Percentiles rank a stretch among this genome's conserved stretches.
Evolutionary conservation across 306 rosid genomes (phyloP).

Genomic region (Prunus kanzakura): DNA sequence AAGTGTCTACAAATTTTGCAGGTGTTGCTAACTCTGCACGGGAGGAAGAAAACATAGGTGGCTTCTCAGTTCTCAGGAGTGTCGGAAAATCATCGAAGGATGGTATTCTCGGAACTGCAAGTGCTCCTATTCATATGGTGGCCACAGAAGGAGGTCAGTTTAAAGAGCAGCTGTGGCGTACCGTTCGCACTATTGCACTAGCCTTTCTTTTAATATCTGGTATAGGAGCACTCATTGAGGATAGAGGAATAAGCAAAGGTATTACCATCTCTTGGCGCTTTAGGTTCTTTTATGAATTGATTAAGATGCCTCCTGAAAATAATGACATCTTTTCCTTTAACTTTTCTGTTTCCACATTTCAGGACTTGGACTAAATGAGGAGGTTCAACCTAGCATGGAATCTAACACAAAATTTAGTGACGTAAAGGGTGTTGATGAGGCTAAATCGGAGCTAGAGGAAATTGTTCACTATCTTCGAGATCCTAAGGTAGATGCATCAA

Average conservation of each 20-base stretch:
- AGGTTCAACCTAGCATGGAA: slow-evolving; percentile 73
- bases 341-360: slow-evolving; percentile 18
- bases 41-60: slow-evolving; percentile 50
- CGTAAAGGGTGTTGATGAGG: slow-evolving; percentile 92
- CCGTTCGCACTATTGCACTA: slow-evolving; percentile 57
- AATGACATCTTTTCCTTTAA: background rate
- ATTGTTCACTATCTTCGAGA: slow-evolving; percentile 88
- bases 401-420: slow-evolving; percentile 73
- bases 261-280: slow-evolving; percentile 27
- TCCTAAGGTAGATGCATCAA: slow-evolving; percentile 58
- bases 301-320: slow-evolving; percentile 7
- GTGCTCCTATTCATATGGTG: slow-evolving; percentile 80
- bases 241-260: slow-evolving; percentile 78
- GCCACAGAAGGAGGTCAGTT: slow-evolving; percentile 58
- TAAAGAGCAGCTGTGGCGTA: slow-evolving; percentile 75
- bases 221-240: slow-evolving; percentile 73
- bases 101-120: slow-evolving; percentile 69
- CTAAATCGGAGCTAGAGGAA: slow-evolving; percentile 89
- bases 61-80: slow-evolving; percentile 54
- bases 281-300: background rate
- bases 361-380: slow-evolving; percentile 67
- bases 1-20: slow-evolving; percentile 30
- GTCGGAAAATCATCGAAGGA: slow-evolving; percentile 57
- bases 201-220: slow-evolving; percentile 71
- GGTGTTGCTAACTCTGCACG: slow-evolving; percentile 54